Evolutionary conservation across 805 yeast genomes (phyloP), one percentile per base, ranked within the genome.

Genomic region (Ogataea angusta): DNA sequence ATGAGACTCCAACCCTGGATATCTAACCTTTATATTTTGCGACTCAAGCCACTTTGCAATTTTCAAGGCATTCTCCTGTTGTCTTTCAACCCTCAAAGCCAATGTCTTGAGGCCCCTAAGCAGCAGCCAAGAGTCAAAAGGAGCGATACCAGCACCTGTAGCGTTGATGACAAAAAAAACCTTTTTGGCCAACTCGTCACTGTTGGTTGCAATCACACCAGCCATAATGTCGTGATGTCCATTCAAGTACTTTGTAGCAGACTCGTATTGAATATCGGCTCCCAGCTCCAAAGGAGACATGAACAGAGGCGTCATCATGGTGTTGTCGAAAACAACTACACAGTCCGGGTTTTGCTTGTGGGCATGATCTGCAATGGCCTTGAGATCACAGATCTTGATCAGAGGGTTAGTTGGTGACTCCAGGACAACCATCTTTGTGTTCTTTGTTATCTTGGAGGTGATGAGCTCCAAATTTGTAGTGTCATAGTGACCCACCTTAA

Each of bases 171-270:
- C 83, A 60, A 76, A 84, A 60, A 75, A 86, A 10, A 91, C 53
- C 31, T 76, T 69, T 40, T 85, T 81, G 13, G 89, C 91, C 33
- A 90, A 66, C 40, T 75, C 71, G 17, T 74, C 66, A 37, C 70
- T 71, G 47, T 82, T 73, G 19, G 84, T 79, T 17, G 95, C 95
- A 43, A 90, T 69, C 12, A 85, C 80, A 42, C 98, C 98, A 17
- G 96, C 96, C 98, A 90, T 90, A 54, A 90, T 78, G 62, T 91
- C 97, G 63, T 90, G 98, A 62, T 90, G 98, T 6, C 96, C 96
- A 55, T 89, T 85, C 52, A 90, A 70, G 59, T 86, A 90, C 64
- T 90, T 90, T 30, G 98, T 90, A 12, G 95, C 97, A 10, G 91
- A 81, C 61, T 90, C 98, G 62, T 90, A 91, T 42, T 86, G 95